phyloP scores from a whole-genome alignment of 306 rosid species.

The Oemleria cerasiformis region DNA sequence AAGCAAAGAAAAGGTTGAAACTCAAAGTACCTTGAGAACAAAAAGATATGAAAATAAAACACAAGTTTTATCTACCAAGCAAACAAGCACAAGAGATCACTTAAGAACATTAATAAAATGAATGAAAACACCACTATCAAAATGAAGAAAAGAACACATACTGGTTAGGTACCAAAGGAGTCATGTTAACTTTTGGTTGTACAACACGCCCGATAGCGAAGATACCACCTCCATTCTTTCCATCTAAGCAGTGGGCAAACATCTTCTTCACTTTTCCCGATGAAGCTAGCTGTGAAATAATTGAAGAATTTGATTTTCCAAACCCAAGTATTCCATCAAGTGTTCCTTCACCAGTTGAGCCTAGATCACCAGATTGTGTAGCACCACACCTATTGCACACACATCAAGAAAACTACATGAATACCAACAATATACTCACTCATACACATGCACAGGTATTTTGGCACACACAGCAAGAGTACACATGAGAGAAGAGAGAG shows the following conservation, averaged over 20 bases:
- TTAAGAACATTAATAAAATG: conserved; percentile 1
- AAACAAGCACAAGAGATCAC: conserved; percentile 12
- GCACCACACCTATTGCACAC: conserved; percentile 82
- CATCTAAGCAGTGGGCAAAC: conserved; percentile 99
- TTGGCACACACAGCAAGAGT: background rate
- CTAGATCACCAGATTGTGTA: conserved; percentile 80
- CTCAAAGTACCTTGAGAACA: background rate
- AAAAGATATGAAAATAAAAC: conserved; percentile 4
- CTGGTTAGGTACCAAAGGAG: conserved; percentile 90
- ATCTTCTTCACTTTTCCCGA: conserved; percentile 90
- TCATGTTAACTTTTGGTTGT: conserved; percentile 88
- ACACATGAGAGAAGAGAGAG: background rate
- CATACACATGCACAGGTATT: background rate
- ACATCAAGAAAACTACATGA: conserved; percentile 17
- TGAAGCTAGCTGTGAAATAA: conserved; percentile 91
- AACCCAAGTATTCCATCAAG: conserved; percentile 99
- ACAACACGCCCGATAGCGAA: conserved; percentile 97
- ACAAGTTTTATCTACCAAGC: background rate
- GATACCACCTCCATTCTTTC: conserved; percentile 93
- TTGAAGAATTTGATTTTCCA: conserved; percentile 88
- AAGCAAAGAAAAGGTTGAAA: background rate
- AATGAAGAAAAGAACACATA: conserved; percentile 40
- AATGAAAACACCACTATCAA: background rate
- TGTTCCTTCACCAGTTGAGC: conserved; percentile 71
- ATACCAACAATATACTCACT: background rate